Evolutionary conservation across 495 filamentous ascomycete genomes (phyloP), one percentile per base, ranked within the genome.

Genomic region (Penicillium subrubescens): DNA sequence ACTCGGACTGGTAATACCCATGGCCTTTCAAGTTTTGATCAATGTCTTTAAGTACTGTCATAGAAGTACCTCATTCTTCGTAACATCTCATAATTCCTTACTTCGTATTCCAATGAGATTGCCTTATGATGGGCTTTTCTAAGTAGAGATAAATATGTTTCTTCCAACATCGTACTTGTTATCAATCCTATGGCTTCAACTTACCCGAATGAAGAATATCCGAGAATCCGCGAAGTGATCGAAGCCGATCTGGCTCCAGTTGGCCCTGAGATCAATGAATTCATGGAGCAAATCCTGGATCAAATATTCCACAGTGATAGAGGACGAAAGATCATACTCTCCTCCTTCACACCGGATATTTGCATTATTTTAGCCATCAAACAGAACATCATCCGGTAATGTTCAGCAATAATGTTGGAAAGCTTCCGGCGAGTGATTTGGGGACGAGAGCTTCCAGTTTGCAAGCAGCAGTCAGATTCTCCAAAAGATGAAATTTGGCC

Each of bases 271-370:
- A 57, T 80, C 62, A 83, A 83, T 62, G 62, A 61, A 37, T 82
- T 77, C 51, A 59, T 77, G n/a, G 80, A 82, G 56, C 69, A 67
- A 23, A 73, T 77, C 34, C 70, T 83, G 17, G 46, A 71, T 0
- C 59, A 53, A 27, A 34, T 82, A 23, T 72, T 68, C 62, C 50
- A 57, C 11, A 43, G 48, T 19, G 65, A 55, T 11, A 54, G 63
- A 19, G 56, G 64, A 11, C 72, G 78, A 8, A 61, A 57, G 12
- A 80, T 83, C 12, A 69, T 80, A 3, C 63, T 83, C 14, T 77
- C 77, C 2, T 77, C 79, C 0, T 82, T 82, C 60, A 81, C 65
- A 39, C 78, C 81, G 8, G 78, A 82, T 43, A 41, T 82, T 21
- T 81, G 79, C 63, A 79, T 82, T 17, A 66, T 80, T 4, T 65